A percentile compares a stretch with the other conserved stretches of the same genome.
phyloP scores from a whole-genome alignment of 495 filamentous ascomycete genomes.

The Acidomyces sp. region DNA sequence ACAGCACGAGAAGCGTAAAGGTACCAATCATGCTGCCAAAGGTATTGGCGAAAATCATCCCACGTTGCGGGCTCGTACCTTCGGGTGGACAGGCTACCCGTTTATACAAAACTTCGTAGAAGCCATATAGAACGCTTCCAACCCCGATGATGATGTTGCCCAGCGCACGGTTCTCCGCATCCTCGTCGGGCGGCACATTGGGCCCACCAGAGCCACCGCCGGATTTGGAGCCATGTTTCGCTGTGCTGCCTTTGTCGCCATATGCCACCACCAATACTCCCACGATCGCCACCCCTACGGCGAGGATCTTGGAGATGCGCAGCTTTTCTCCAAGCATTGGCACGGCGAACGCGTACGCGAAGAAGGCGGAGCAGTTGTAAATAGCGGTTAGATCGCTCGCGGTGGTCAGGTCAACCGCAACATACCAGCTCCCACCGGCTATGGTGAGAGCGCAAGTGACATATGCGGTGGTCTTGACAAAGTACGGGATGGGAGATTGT shows the following conservation, averaged over 20 bases:
- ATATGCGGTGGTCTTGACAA: slow-evolving; percentile 62
- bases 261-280: slow-evolving; percentile 91
- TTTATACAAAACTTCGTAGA: slow-evolving; percentile 97
- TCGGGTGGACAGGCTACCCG: slow-evolving; percentile 83
- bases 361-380: slow-evolving; percentile 98
- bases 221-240: slow-evolving; percentile 40
- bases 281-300: slow-evolving; percentile 71
- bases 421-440: slow-evolving; percentile 88
- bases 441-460: slow-evolving; percentile 79
- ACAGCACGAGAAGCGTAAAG: slow-evolving; percentile 76
- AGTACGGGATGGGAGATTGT: slow-evolving; percentile 54
- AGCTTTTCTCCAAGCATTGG: slow-evolving; percentile 74
- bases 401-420: slow-evolving; percentile 85
- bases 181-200: slow-evolving; percentile 31
- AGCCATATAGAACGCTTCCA: slow-evolving; percentile 87
- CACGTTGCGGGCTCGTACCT: slow-evolving; percentile 61
- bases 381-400: slow-evolving; percentile 90
- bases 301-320: slow-evolving; percentile 63
- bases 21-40: slow-evolving; percentile 74
- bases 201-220: slow-evolving; percentile 35
- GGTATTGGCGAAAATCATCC: slow-evolving; percentile 84
- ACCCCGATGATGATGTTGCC: slow-evolving; percentile 88
- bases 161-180: slow-evolving; percentile 48
- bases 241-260: slow-evolving; percentile 42
- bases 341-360: slow-evolving; percentile 91